A percentile compares a stretch with the other conserved stretches of the same genome.
Conservation (phyloP, 2,329 filamentous ascomycete species). For the Fusarium sp. region DNA sequence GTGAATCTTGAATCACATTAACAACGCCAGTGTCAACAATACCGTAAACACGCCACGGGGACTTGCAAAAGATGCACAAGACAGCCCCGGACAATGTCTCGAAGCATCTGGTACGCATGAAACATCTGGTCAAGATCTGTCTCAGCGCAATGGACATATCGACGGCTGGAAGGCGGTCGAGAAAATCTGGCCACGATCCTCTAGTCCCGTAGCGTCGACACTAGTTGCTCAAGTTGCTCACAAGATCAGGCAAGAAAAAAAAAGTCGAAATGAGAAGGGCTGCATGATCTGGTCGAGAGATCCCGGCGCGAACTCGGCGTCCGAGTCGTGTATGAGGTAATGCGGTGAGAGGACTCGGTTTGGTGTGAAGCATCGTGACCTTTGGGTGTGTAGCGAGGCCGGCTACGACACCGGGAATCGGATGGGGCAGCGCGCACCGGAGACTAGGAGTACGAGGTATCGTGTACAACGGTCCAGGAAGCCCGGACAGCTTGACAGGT, state of each 20-base stretch:
- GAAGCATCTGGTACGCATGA: conserved; percentile 9
- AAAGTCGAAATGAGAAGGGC: conserved; percentile 34
- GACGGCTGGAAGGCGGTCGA: conserved; percentile 5
- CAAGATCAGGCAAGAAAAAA: conserved; percentile 36
- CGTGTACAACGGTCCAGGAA: conserved; percentile 23
- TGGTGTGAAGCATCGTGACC: conserved; percentile 42
- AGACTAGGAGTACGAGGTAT: conserved; percentile 25
- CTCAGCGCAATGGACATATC: conserved; percentile 8
- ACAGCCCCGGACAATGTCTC: not conserved
- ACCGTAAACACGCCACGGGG: not conserved
- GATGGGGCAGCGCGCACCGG: conserved; percentile 22
- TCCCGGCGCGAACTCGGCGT: conserved; percentile 44
- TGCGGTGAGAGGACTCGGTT: conserved; percentile 44
- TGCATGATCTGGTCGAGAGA: conserved; percentile 41
- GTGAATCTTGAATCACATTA: not conserved
- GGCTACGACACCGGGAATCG: conserved; percentile 42
- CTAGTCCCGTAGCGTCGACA: conserved; percentile 29
- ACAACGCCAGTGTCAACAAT: conserved; percentile 3
- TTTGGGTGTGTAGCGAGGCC: conserved; percentile 37
- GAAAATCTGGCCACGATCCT: conserved; percentile 24
- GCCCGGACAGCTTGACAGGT: conserved; percentile 8
- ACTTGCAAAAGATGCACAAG: not conserved
- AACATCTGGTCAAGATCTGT: conserved; percentile 12
- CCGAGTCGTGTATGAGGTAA: conserved; percentile 45
- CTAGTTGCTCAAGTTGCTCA: conserved; percentile 41